phyloP scores from a whole-genome alignment of 805 yeast genomes.

The Pichia californica region DNA sequence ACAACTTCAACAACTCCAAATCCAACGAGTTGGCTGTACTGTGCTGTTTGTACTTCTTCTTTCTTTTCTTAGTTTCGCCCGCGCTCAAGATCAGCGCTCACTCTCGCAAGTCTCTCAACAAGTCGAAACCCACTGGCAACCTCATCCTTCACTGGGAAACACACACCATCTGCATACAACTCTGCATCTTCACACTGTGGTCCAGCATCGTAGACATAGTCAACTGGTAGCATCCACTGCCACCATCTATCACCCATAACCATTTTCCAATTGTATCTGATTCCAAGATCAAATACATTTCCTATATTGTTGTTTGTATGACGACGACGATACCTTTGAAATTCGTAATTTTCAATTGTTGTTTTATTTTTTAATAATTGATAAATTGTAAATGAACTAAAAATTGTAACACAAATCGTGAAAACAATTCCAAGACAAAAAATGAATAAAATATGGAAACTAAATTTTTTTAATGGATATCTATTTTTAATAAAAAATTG shows the following conservation, averaged over 20 bases:
- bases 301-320: conserved; percentile 36
- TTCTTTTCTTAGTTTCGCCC: not conserved
- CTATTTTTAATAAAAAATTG: conserved; percentile 36
- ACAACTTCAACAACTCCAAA: not conserved
- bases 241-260: conserved; percentile 65
- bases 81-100: conserved; percentile 5
- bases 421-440: conserved; percentile 49
- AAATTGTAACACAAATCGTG: conserved; percentile 49
- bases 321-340: conserved; percentile 40
- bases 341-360: conserved; percentile 71
- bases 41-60: not conserved
- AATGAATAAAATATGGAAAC: conserved; percentile 55
- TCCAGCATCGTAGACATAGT: not conserved
- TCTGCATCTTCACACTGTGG: not conserved
- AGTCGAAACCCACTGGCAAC: not conserved
- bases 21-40: too few relatives aligned
- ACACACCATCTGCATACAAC: conserved; percentile 1
- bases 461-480: conserved; percentile 32
- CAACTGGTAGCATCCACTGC: conserved; percentile 67
- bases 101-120: conserved; percentile 1
- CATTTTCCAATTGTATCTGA: conserved; percentile 49
- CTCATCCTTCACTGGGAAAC: conserved; percentile 2
- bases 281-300: conserved; percentile 75
- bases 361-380: conserved; percentile 62
- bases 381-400: conserved; percentile 52